Percentiles rank a stretch among this genome's conserved stretches.
These are phyloP conservation scores for Geosmithia morbida DNA, from an alignment of 2,329 filamentous ascomycete species.

Conservation along the genomic window DNA sequence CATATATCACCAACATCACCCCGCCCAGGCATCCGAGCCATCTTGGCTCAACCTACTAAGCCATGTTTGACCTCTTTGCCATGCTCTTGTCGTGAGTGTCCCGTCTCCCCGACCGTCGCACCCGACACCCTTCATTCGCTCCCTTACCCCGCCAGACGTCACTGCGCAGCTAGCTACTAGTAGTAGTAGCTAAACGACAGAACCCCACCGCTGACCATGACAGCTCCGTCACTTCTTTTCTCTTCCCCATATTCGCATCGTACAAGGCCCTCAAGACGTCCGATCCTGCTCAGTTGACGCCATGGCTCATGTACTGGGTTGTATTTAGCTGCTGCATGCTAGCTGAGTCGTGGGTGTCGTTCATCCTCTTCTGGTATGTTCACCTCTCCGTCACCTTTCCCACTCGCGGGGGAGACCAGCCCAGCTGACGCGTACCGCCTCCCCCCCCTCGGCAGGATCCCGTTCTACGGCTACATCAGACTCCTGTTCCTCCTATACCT, in stretches of 20 bases:
- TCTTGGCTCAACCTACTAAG: not conserved
- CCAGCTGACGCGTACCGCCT: not conserved
- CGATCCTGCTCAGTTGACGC: constrained; percentile 76
- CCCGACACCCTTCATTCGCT: constrained; percentile 4
- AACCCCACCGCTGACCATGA: not conserved
- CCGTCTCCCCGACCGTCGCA: not conserved
- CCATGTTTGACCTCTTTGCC: constrained; percentile 66
- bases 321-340: constrained; percentile 71
- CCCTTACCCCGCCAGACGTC: constrained; percentile 7
- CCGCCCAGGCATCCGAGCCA: too few species aligned
- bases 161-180: constrained; percentile 1
- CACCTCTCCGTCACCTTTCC: not conserved
- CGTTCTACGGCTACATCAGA: constrained; percentile 87
- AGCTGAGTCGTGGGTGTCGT: constrained; percentile 76
- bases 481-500: constrained; percentile 83
- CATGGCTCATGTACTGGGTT: constrained; percentile 99
- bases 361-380: constrained; percentile 65
- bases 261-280: constrained; percentile 95
- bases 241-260: constrained; percentile 91
- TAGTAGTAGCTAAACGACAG: not conserved
- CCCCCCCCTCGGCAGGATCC: constrained; percentile 41
- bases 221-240: constrained; percentile 75
- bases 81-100: constrained; percentile 65
- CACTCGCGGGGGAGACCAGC: not conserved
- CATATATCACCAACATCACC: too few species aligned